phyloP scores from a whole-genome alignment of 257 asterid species.

The Solanum ossicruentum region DNA sequence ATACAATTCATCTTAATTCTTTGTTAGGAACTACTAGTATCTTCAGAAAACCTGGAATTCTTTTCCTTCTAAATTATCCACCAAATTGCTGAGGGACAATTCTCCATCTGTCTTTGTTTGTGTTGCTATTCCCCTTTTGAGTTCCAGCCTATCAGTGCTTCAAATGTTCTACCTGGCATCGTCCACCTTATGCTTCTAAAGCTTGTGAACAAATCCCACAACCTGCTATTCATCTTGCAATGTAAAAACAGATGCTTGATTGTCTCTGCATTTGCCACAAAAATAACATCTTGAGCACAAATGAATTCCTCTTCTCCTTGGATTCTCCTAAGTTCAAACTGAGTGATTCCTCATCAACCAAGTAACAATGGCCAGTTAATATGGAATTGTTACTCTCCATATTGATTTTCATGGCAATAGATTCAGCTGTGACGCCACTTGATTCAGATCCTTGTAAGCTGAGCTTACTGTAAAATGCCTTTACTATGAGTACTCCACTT shows the following conservation, averaged over 20 bases:
- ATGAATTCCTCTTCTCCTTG: not conserved
- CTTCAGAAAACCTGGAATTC: too few species aligned
- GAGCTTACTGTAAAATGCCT: not conserved
- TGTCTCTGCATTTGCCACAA: not conserved
- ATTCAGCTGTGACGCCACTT: not conserved
- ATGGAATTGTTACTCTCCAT: not conserved
- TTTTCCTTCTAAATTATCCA: too few species aligned
- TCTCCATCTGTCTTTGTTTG: too few species aligned
- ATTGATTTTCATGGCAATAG: not conserved
- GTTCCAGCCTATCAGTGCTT: not conserved
- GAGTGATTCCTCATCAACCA: not conserved
- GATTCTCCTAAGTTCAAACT: not conserved
- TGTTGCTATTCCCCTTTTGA: too few species aligned
- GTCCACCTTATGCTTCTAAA: not conserved
- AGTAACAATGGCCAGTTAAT: not conserved
- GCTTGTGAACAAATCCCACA: not conserved
- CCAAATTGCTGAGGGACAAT: too few species aligned
- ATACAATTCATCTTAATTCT: too few species aligned
- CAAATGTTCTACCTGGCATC: not conserved
- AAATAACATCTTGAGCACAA: not conserved
- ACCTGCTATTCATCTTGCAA: not conserved
- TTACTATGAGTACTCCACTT: not conserved
- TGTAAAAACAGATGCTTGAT: not conserved
- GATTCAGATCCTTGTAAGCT: not conserved
- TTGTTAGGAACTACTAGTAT: too few species aligned